Conservation (phyloP, 306 rosid species). For the Canavalia gladiata region DNA sequence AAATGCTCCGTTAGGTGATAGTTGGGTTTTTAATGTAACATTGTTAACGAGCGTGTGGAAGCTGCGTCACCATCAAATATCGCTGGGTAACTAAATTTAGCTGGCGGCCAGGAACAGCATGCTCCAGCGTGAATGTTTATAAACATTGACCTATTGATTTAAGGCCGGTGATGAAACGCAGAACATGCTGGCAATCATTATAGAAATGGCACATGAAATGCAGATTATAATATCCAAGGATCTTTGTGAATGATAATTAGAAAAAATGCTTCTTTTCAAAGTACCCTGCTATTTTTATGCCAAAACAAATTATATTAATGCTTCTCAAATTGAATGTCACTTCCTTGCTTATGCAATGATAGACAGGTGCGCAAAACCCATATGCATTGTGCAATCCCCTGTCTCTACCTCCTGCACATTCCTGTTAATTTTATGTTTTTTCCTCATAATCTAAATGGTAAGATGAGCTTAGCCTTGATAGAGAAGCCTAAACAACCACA, state of each 20-base stretch:
- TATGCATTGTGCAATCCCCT: background rate
- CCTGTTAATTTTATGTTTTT: background rate
- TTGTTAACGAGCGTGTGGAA: background rate
- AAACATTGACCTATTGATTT: background rate
- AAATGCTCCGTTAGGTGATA: background rate
- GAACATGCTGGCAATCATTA: conserved; percentile 22
- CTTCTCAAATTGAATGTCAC: background rate
- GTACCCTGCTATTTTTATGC: background rate
- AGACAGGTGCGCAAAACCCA: conserved; percentile 36
- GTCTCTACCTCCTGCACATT: background rate
- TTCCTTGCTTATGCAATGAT: background rate
- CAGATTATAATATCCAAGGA: background rate
- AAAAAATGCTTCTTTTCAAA: conserved; percentile 13
- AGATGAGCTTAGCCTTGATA: background rate
- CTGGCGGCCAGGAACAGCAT: background rate
- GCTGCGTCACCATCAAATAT: background rate
- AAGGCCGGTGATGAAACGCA: background rate
- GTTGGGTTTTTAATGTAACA: background rate
- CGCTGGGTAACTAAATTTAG: background rate
- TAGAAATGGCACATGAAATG: conserved; percentile 32
- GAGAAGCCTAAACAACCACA: conserved; percentile 10
- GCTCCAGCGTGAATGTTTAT: conserved; percentile 18
- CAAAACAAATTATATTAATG: background rate
- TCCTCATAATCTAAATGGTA: background rate
- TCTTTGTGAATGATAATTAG: background rate